Base-by-base conservation (phyloP, 108 stramenopile species). In the Cyclotella baltica region DNA sequence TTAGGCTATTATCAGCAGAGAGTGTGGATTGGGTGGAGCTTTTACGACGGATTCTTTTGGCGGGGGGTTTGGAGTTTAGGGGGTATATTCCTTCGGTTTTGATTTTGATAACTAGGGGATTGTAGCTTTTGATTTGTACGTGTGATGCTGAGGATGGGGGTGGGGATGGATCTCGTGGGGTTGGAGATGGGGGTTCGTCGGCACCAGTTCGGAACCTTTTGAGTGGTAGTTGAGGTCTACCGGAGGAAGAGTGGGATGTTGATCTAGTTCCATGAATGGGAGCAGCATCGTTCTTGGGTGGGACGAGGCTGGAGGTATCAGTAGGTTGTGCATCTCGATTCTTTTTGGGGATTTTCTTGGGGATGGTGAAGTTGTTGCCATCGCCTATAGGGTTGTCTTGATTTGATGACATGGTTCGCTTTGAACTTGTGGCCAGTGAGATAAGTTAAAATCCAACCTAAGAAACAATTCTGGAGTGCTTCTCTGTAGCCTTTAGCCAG, bases 91-190 rank as follows among this genome's bases (percentile, higher is more conserved):
- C 80, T 20, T 68, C 76, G 27, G 76, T 47, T 56, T 85, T 84
- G 47, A 87, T 67, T 34, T 67, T 72, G 69, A 86, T 55, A 28
- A 84, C 67, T 31, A 84, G 75, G 30, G 83, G 88, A 35, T 70
- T 11, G 15, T 76, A 76, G 25, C 76, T 67, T 29, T 72, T 71
- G 34, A 82, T 77, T 62, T 77, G 76, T 1, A 77, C 62, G 31
- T 62, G 61, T 25, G 76, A 61, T 22, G 29, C 37, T 0, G 67
- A 62, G 31, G 69, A 30, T 30, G 67, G 55, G 18, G 55, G 35
- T 25, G 69, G 55, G 28, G 53, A 55, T 38, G 50, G 55, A 48
- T 66, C 76, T 28, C 53, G 68, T 33, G 25, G 68, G 3, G 62
- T 33, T 2, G 57, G n/a, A 5, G 38, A 30, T 36, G 65, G 67